These are phyloP conservation scores for Vanrija humicola DNA, from an alignment of 1,284 basidiomycete species.

Conservation along the genomic window DNA sequence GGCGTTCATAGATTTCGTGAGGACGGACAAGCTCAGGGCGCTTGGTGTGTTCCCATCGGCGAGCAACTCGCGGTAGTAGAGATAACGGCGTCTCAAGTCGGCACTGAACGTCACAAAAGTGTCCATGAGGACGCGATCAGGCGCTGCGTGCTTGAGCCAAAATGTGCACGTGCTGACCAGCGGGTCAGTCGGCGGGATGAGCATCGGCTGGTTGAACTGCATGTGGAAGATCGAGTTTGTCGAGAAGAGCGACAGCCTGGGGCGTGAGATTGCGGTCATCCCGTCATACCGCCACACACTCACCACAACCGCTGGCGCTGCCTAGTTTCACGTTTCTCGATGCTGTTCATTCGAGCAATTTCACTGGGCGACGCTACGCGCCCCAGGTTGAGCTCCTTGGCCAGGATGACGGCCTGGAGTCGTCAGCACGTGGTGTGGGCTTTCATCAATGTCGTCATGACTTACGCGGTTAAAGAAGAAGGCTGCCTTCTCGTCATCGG, in stretches of 20 bases:
- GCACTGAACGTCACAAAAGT: conserved; percentile 31
- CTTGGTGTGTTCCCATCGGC: conserved; percentile 18
- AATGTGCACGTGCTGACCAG: conserved; percentile 23
- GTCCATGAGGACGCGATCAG: conserved; percentile 26
- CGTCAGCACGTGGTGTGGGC: neutral
- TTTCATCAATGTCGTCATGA: neutral
- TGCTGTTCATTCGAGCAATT: conserved; percentile 16
- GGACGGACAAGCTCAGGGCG: conserved; percentile 27
- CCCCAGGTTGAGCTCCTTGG: conserved; percentile 33
- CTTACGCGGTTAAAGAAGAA: conserved; percentile 36
- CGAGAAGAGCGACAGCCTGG: conserved; percentile 35
- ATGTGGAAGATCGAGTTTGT: conserved; percentile 40
- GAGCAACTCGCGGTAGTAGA: conserved; percentile 34
- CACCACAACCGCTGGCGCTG: conserved; percentile 32
- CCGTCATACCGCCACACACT: too few relatives aligned
- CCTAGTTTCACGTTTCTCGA: conserved; percentile 22
- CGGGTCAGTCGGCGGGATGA: conserved; percentile 31
- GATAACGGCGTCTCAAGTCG: conserved; percentile 30
- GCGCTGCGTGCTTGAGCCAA: conserved; percentile 25
- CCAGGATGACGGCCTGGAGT: conserved; percentile 30
- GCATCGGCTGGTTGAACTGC: conserved; percentile 40
- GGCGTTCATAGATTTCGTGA: conserved; percentile 35
- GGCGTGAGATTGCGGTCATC: neutral
- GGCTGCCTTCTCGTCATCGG: conserved; percentile 39
- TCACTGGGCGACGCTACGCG: conserved; percentile 18